Percentiles rank a stretch among this genome's conserved stretches.
Conservation (phyloP, 108 stramenopile genomes). For the Epithemia pelagica region DNA sequence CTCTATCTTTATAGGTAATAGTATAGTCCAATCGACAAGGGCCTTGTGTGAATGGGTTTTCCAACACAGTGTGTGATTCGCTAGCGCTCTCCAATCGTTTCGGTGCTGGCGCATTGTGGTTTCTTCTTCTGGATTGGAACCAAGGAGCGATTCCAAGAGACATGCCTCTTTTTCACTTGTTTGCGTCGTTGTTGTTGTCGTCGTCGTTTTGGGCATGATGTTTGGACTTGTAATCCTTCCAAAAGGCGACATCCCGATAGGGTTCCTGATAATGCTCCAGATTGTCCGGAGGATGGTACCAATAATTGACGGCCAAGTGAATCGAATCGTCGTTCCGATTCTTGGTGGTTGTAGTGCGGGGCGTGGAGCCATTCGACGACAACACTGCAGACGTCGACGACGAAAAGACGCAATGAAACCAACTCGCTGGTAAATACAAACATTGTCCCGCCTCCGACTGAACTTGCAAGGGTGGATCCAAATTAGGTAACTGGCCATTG, state of each 20-base stretch:
- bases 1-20: no score
- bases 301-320: slow-evolving; percentile 93
- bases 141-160: no score
- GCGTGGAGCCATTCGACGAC: neutral
- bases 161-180: no score
- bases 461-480: slow-evolving; percentile 12
- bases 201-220: no score
- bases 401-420: slow-evolving; percentile 95
- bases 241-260: slow-evolving; percentile 21
- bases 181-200: no score
- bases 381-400: slow-evolving; percentile 13
- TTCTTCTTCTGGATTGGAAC: no score
- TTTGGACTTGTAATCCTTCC: no score
- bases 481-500: neutral
- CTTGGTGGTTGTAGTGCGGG: neutral
- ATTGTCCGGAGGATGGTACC: slow-evolving; percentile 92
- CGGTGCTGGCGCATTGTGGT: no score
- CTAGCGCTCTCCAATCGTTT: no score
- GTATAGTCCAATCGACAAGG: no score
- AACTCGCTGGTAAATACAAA: slow-evolving; percentile 92
- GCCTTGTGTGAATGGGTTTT: no score
- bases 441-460: slow-evolving; percentile 71
- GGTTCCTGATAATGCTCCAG: slow-evolving; percentile 42
- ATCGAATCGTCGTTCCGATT: slow-evolving; percentile 11
- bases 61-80: no score